Conservation (phyloP, 2,329 filamentous ascomycete species). For the Fusarium neocosmosporiellum region DNA sequence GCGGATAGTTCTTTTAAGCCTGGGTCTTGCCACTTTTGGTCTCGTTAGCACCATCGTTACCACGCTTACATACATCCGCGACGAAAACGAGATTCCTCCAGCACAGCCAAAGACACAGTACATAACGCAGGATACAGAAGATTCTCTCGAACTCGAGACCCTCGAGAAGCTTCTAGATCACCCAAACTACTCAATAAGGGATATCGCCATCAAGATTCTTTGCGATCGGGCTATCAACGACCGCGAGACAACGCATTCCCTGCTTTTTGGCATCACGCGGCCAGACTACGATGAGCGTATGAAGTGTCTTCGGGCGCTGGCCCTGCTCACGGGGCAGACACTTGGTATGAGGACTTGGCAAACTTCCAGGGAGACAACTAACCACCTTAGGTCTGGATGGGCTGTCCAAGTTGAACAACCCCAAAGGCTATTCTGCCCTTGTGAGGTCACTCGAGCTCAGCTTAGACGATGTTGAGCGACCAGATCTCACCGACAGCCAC, state of each 20-base stretch:
- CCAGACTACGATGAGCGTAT: slow-evolving; percentile 70
- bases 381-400: slow-evolving; percentile 48
- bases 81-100: slow-evolving; percentile 74
- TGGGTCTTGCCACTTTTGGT: slow-evolving; percentile 68
- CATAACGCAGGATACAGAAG: slow-evolving; percentile 80
- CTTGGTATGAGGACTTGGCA: slow-evolving; percentile 37
- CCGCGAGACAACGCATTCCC: slow-evolving; percentile 56
- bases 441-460: slow-evolving; percentile 70
- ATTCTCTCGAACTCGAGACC: slow-evolving; percentile 74
- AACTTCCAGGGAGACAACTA: slow-evolving; percentile 10
- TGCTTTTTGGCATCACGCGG: slow-evolving; percentile 69
- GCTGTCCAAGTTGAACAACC: slow-evolving; percentile 61
- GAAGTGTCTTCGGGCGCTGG: slow-evolving; percentile 66
- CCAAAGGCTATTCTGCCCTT: slow-evolving; percentile 65
- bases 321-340: slow-evolving; percentile 61
- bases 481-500: slow-evolving; percentile 63
- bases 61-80: slow-evolving; percentile 69
- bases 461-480: slow-evolving; percentile 61
- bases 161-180: slow-evolving; percentile 75
- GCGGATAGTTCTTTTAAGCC: slow-evolving; percentile 63
- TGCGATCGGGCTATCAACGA: slow-evolving; percentile 71
- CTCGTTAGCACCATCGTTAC: slow-evolving; percentile 68
- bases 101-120: slow-evolving; percentile 75
- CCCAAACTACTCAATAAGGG: slow-evolving; percentile 78
- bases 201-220: slow-evolving; percentile 71